Conservation (phyloP, 164 flowering plant species). For the Piper betle region DNA sequence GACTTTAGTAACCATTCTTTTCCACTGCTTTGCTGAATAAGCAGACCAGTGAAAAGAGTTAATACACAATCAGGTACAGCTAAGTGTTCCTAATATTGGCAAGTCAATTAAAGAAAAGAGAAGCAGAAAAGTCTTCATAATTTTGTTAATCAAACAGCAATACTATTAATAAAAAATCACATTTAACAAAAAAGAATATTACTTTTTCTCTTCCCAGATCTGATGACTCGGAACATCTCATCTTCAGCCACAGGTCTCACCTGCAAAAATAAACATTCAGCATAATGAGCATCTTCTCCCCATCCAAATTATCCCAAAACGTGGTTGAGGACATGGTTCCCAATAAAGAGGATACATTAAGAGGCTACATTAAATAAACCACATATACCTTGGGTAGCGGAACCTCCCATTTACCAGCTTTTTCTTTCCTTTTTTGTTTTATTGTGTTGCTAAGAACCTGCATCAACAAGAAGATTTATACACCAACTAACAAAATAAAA, state of each 20-base stretch:
- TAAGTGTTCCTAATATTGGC: too few relatives aligned
- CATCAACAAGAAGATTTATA: not conserved
- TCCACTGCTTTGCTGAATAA: constrained; percentile 99
- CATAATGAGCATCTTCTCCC: not conserved
- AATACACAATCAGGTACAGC: too few relatives aligned
- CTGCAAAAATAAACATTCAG: constrained; percentile 21
- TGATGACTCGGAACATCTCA: constrained; percentile 89
- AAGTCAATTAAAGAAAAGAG: too few relatives aligned
- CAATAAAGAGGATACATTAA: not conserved
- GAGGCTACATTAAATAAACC: not conserved
- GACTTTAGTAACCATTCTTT: constrained; percentile 92
- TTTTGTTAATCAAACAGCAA: too few relatives aligned
- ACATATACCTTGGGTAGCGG: constrained; percentile 81
- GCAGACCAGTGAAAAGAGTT: too few relatives aligned
- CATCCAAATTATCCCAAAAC: not conserved
- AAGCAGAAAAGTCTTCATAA: too few relatives aligned
- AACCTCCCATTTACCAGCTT: constrained; percentile 99
- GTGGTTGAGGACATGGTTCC: not conserved
- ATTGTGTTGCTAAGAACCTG: constrained; percentile 90
- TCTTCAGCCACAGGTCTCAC: constrained; percentile 99
- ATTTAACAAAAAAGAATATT: not conserved
- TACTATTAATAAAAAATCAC: too few relatives aligned
- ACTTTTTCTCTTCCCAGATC: constrained; percentile 90
- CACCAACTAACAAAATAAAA: not conserved
- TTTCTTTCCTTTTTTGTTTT: constrained; percentile 97